A percentile compares a stretch with the other conserved stretches of the same genome.
Evolutionary conservation across 768 basidiomycete species (phyloP).

Genomic region (Suillus subaureus): DNA sequence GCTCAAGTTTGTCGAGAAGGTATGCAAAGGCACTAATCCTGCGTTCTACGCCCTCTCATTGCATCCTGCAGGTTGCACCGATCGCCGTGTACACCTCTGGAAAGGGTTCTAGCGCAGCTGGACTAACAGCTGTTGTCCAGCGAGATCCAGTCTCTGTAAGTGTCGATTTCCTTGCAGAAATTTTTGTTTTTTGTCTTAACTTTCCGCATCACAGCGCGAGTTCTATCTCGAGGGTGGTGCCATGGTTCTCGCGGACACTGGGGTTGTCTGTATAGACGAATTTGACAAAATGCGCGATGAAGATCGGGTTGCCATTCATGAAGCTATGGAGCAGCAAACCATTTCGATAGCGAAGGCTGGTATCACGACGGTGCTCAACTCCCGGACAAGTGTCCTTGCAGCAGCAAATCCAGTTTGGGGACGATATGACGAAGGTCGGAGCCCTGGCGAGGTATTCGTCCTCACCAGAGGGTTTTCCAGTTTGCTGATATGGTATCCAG

Average conservation of each 20-base stretch:
- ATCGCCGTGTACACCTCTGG: constrained; percentile 99
- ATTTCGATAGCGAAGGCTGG: constrained; percentile 99
- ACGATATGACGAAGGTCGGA: constrained; percentile 94
- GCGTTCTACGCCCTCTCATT: constrained; percentile 7
- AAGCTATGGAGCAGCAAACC: constrained; percentile 99
- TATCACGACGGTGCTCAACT: constrained; percentile 97
- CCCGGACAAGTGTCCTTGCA: constrained; percentile 92
- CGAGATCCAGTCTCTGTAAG: constrained; percentile 87
- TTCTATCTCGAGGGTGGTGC: constrained; percentile 99
- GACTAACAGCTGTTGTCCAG: constrained; percentile 97
- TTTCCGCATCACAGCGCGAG: constrained; percentile 65
- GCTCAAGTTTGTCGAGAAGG: constrained; percentile 98
- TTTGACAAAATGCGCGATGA: constrained; percentile 99
- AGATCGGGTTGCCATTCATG: constrained; percentile 98
- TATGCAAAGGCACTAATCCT: constrained; percentile 24
- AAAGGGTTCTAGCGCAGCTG: constrained; percentile 97
- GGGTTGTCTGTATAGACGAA: constrained; percentile 99
- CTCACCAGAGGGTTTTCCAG: background rate
- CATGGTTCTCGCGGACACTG: constrained; percentile 98
- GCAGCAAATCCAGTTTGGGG: constrained; percentile 99
- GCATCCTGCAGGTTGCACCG: constrained; percentile 74
- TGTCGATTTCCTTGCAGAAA: constrained; percentile 12
- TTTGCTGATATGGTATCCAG: constrained; percentile 27
- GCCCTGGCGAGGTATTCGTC: constrained; percentile 79
- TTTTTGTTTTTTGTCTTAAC: constrained; percentile 8